These are phyloP conservation scores for Amborella trichopoda DNA, from an alignment of 164 flowering plant genomes.

Conservation along the genomic window DNA sequence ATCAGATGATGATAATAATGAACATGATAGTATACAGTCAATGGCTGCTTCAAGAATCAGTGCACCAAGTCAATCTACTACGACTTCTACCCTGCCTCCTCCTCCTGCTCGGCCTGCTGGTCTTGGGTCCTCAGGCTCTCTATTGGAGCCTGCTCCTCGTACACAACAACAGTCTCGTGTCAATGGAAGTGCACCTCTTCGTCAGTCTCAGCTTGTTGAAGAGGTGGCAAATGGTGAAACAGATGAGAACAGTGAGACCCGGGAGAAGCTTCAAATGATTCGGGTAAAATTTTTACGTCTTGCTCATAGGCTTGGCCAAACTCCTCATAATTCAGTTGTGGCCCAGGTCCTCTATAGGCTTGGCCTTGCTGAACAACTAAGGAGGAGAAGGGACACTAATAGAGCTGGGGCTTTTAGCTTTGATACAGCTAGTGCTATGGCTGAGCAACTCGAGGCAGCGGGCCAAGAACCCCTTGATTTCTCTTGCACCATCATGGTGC, in stretches of 20 bases:
- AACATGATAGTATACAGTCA: slow-evolving; percentile 8
- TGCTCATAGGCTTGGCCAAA: slow-evolving; percentile 97
- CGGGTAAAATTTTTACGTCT: slow-evolving; percentile 92
- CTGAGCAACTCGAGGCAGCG: slow-evolving; percentile 91
- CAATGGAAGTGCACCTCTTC: slow-evolving; percentile 48
- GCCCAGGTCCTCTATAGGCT: slow-evolving; percentile 94
- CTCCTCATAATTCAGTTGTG: slow-evolving; percentile 97
- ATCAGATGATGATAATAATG: slow-evolving; percentile 4
- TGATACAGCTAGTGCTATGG: slow-evolving; percentile 98
- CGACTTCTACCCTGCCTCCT: slow-evolving; percentile 18
- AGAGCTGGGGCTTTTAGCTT: slow-evolving; percentile 90
- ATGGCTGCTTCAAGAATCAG: too few relatives aligned
- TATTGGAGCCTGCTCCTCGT: slow-evolving; percentile 69
- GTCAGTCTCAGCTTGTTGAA: slow-evolving; percentile 45
- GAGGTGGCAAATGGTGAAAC: slow-evolving; percentile 60
- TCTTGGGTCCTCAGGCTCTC: slow-evolving; percentile 83
- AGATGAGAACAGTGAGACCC: slow-evolving; percentile 87
- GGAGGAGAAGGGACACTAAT: slow-evolving; percentile 65
- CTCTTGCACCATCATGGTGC: slow-evolving; percentile 91
- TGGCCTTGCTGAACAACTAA: slow-evolving; percentile 91
- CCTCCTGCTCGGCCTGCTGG: slow-evolving; percentile 77
- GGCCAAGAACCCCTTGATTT: slow-evolving; percentile 89
- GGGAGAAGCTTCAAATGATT: slow-evolving; percentile 94
- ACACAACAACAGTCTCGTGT: slow-evolving; percentile 56
- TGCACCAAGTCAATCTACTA: slow-evolving; percentile 12